Evolutionary conservation across 148 eudicot species (phyloP).

Genomic region (Camellia japonica): DNA sequence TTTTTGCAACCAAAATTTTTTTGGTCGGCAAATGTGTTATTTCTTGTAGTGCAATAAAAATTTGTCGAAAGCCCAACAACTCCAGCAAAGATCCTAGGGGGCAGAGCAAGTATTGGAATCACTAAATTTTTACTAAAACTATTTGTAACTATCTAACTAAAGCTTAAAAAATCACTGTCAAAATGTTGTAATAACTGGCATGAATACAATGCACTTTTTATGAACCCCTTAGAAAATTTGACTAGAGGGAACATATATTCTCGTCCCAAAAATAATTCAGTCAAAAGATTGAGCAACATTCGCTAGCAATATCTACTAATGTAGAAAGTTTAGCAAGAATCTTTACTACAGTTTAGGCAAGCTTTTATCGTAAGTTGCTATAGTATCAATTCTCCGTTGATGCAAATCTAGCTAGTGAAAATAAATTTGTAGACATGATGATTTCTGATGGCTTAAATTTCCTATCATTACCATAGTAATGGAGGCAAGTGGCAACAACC

Average conservation of each 20-base stretch:
- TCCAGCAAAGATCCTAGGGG: neutral
- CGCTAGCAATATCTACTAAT: neutral
- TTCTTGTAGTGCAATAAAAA: neutral
- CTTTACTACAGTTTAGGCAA: neutral
- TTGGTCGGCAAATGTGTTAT: no score
- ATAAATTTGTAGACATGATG: neutral
- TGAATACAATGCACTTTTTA: neutral
- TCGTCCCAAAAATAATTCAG: neutral
- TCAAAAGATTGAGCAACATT: neutral
- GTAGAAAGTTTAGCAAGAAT: neutral
- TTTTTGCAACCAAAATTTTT: no score
- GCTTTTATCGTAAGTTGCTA: constrained; percentile 1
- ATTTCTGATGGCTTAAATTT: neutral
- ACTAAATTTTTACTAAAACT: neutral
- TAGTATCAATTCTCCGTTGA: neutral
- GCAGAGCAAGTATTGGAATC: neutral
- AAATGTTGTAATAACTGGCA: no score
- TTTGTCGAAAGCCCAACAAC: neutral
- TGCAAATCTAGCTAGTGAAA: neutral
- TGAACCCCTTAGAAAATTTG: neutral
- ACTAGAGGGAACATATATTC: neutral
- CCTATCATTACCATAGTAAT: no score
- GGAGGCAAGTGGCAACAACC: no score
- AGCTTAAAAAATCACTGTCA: neutral
- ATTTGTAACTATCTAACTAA: neutral